phyloP scores from a whole-genome alignment of 106 monocot species.

The Dactylorhiza incarnata region DNA sequence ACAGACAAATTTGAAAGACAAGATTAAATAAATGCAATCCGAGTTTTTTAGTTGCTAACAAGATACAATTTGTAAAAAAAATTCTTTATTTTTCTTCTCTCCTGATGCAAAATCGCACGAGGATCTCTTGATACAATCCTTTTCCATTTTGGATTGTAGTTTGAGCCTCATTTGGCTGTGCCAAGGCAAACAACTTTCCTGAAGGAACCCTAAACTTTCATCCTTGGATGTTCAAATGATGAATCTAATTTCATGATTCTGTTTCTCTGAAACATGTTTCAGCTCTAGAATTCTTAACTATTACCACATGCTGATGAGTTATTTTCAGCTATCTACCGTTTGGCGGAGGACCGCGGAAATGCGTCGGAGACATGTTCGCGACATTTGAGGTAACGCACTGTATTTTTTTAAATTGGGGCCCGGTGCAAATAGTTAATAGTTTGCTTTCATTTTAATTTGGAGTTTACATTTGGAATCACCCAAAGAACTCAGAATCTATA shows the following conservation, averaged over 20 bases:
- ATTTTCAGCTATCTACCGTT: constrained; percentile 87
- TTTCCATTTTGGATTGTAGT: neutral
- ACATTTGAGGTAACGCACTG: constrained; percentile 70
- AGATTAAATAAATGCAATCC: no score
- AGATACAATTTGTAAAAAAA: no score
- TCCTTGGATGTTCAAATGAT: no score
- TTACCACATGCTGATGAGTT: neutral
- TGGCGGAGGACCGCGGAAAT: constrained; percentile 93
- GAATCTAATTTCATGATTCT: neutral
- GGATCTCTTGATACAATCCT: no score
- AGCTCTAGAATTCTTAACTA: constrained; percentile 3
- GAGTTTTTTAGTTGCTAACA: no score
- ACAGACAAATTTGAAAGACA: no score
- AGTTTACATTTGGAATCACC: neutral
- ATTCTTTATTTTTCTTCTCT: no score
- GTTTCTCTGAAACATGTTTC: neutral
- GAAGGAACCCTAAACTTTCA: no score
- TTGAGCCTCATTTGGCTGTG: neutral
- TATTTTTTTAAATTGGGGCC: neutral
- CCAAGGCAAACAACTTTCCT: neutral
- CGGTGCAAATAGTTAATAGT: neutral
- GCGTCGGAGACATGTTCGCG: constrained; percentile 99
- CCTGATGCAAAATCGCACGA: no score
- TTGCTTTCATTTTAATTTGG: neutral
- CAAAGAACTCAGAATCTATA: neutral